Percentiles rank a stretch among this genome's conserved stretches.
These are phyloP conservation scores for Ogataea hybrid DNA, from an alignment of 1,139 yeast genomes.

Conservation along the genomic window DNA sequence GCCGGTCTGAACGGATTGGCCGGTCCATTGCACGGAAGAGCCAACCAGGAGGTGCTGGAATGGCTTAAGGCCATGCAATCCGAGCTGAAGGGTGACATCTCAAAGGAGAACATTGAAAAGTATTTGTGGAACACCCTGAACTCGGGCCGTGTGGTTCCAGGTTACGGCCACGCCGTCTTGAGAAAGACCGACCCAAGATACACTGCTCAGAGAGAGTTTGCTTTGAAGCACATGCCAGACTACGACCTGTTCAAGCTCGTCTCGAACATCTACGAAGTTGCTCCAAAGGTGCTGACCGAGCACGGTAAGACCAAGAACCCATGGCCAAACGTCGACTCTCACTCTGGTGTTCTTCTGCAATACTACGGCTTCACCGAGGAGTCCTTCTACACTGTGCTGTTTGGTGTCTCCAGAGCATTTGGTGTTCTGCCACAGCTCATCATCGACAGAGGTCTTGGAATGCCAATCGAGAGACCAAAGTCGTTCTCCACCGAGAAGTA, in stretches of 20 bases:
- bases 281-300: conserved; percentile 90
- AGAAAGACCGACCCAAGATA: conserved; percentile 98
- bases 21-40: conserved; percentile 98
- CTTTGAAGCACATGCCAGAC: conserved; percentile 96
- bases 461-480: conserved; percentile 98
- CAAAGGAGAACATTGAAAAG: conserved; percentile 74
- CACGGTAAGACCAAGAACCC: conserved; percentile 99
- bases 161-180: conserved; percentile 96
- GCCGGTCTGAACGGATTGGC: conserved; percentile 98
- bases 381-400: conserved; percentile 94
- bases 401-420: conserved; percentile 97
- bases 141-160: conserved; percentile 95
- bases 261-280: conserved; percentile 87
- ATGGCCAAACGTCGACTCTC: conserved; percentile 98
- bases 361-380: conserved; percentile 96
- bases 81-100: conserved; percentile 69
- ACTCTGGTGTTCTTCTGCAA: conserved; percentile 95
- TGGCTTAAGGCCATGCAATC: conserved; percentile 84
- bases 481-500: conserved; percentile 79
- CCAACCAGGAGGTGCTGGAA: conserved; percentile 96
- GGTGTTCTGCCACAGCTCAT: conserved; percentile 97
- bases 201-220: conserved; percentile 96
- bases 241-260: conserved; percentile 90
- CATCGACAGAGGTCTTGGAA: conserved; percentile 93
- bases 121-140: conserved; percentile 91